phyloP scores from a whole-genome alignment of 2,329 filamentous ascomycete species.

The Ophiocordyceps camponoti-leonardi region DNA sequence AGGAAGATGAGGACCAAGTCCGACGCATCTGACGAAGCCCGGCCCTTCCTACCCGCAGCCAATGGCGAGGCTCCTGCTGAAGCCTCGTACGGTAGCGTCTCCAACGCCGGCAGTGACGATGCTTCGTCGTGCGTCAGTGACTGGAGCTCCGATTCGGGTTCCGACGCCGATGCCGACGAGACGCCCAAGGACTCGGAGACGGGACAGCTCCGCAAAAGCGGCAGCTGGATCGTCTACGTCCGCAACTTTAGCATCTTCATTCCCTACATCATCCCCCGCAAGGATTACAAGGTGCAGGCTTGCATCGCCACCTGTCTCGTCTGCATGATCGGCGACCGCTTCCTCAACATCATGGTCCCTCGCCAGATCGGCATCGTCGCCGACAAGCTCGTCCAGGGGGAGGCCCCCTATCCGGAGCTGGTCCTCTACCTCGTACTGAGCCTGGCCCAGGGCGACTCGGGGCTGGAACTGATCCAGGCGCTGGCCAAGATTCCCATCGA shows the following conservation, averaged over 20 bases:
- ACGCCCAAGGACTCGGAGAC: slow-evolving; percentile 5
- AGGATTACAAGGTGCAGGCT: slow-evolving; percentile 13
- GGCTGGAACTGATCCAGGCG: slow-evolving; percentile 5
- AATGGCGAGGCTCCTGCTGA: not conserved
- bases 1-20: not conserved
- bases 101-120: not conserved
- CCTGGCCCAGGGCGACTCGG: slow-evolving; percentile 4
- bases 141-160: not conserved
- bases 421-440: slow-evolving; percentile 6
- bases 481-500: slow-evolving; percentile 16
- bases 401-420: slow-evolving; percentile 6
- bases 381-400: slow-evolving; percentile 10
- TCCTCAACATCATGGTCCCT: slow-evolving; percentile 14
- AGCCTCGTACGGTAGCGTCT: not conserved
- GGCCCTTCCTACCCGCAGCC: not conserved
- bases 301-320: slow-evolving; percentile 9
- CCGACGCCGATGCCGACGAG: slow-evolving; percentile 2
- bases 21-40: not conserved
- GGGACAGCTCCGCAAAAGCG: slow-evolving; percentile 3
- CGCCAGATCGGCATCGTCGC: slow-evolving; percentile 14
- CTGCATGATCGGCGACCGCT: slow-evolving; percentile 8
- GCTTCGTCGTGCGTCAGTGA: not conserved
- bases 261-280: slow-evolving; percentile 13
- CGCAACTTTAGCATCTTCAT: slow-evolving; percentile 13
- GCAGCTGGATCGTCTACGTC: slow-evolving; percentile 13